Conservation (phyloP, 2,329 filamentous ascomycete genomes). For the Diaporthe humulicola region DNA sequence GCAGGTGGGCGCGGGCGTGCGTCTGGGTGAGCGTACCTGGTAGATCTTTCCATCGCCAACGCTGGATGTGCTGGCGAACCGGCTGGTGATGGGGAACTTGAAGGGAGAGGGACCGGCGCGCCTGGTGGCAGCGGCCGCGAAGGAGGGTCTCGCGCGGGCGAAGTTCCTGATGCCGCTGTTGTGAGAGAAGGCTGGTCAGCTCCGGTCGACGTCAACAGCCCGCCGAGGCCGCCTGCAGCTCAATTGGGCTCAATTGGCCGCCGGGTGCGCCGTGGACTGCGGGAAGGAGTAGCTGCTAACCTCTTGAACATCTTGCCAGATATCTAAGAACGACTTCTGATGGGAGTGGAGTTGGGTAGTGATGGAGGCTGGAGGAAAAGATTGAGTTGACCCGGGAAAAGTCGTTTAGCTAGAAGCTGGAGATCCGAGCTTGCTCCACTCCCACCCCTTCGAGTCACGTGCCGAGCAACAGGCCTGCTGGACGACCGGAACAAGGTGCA, state of each 20-base stretch:
- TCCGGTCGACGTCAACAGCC: slow-evolving; percentile 31
- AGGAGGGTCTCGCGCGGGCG: slow-evolving; percentile 70
- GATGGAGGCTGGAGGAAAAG: slow-evolving; percentile 56
- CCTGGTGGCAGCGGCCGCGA: slow-evolving; percentile 66
- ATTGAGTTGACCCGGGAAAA: slow-evolving; percentile 37
- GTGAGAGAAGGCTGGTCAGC: slow-evolving; percentile 50
- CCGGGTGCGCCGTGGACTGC: slow-evolving; percentile 42
- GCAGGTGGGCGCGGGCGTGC: slow-evolving; percentile 16
- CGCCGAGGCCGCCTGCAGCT: slow-evolving; percentile 53
- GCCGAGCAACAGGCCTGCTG: too few species aligned
- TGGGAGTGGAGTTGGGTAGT: slow-evolving; percentile 65
- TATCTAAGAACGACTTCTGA: slow-evolving; percentile 74
- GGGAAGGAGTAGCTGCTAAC: slow-evolving; percentile 64
- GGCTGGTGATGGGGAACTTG: slow-evolving; percentile 67
- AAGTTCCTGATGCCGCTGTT: slow-evolving; percentile 73
- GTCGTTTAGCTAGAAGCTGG: slow-evolving; percentile 36
- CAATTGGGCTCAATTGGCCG: slow-evolving; percentile 65
- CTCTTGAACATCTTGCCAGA: slow-evolving; percentile 87
- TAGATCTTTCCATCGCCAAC: slow-evolving; percentile 77
- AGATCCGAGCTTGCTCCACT: slow-evolving; percentile 31
- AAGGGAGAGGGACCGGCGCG: slow-evolving; percentile 69
- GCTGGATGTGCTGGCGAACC: slow-evolving; percentile 70
- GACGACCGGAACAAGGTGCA: background rate
- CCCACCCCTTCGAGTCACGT: background rate
- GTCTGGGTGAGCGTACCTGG: slow-evolving; percentile 64